Percentiles rank a stretch among this genome's conserved stretches.
Evolutionary conservation across 2,329 filamentous ascomycete species (phyloP).

Genomic region (Ilyonectria mors-panacis): DNA sequence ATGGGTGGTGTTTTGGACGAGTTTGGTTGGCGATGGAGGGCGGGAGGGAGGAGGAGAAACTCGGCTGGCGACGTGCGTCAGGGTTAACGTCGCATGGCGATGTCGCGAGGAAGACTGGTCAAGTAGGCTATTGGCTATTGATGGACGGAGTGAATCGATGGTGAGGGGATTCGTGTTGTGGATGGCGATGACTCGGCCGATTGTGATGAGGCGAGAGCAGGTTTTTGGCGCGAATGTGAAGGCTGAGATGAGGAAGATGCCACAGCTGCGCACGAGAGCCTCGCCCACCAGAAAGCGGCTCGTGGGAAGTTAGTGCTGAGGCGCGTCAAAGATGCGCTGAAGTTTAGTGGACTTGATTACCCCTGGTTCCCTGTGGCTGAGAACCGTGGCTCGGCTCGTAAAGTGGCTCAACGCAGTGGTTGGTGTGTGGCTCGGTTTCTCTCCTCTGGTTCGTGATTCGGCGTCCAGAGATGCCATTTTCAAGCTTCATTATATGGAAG

Average conservation of each 20-base stretch:
- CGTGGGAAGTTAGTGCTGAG: slow-evolving; percentile 31
- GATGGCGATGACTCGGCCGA: slow-evolving; percentile 31
- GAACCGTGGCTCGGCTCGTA: neutral
- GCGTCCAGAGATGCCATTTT: neutral
- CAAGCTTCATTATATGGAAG: too few relatives aligned
- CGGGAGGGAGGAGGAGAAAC: slow-evolving; percentile 14
- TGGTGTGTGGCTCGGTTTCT: neutral
- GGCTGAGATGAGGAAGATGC: slow-evolving; percentile 25
- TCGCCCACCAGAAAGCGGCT: slow-evolving; percentile 31
- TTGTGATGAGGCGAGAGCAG: slow-evolving; percentile 33
- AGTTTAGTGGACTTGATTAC: slow-evolving; percentile 33
- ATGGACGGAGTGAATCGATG: slow-evolving; percentile 28
- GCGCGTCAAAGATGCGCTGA: slow-evolving; percentile 47
- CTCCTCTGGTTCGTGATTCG: neutral
- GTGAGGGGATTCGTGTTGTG: slow-evolving; percentile 20
- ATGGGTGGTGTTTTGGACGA: slow-evolving; percentile 35
- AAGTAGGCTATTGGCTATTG: slow-evolving; percentile 9
- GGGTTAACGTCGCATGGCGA: slow-evolving; percentile 44
- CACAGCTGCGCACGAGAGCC: slow-evolving; percentile 39
- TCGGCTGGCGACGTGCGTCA: slow-evolving; percentile 27
- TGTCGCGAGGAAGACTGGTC: slow-evolving; percentile 20
- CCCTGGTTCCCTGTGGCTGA: slow-evolving; percentile 27
- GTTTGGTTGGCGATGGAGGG: slow-evolving; percentile 13
- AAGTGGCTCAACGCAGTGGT: neutral
- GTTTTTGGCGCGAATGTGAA: slow-evolving; percentile 19